phyloP scores from a whole-genome alignment of 2,329 filamentous ascomycete species.

The Penicillium fuscoglaucum region DNA sequence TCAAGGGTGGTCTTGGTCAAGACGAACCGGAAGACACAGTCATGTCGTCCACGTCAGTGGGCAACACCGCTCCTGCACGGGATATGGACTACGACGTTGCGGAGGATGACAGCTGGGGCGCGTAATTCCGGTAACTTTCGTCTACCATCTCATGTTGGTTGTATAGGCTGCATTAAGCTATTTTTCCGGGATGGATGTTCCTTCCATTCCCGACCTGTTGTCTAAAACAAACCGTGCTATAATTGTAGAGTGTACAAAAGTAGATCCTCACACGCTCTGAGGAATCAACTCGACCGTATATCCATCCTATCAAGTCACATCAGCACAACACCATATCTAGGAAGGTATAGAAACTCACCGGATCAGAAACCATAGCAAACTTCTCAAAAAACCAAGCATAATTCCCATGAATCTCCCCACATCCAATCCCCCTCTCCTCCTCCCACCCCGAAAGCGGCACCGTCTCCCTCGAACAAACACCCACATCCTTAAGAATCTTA shows the following conservation, averaged over 20 bases:
- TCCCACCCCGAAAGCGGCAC: conserved; percentile 41
- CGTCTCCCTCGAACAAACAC: conserved; percentile 27
- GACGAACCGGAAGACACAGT: conserved; percentile 31
- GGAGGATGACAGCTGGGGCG: conserved; percentile 50
- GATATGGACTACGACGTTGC: conserved; percentile 55
- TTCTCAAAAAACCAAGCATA: conserved; percentile 38
- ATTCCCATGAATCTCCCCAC: conserved; percentile 36
- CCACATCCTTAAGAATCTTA: conserved; percentile 38
- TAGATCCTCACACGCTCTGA: conserved; percentile 23
- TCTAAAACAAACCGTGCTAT: background rate
- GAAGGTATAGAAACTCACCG: conserved; percentile 28
- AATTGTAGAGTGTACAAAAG: background rate
- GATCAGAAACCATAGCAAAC: conserved; percentile 43
- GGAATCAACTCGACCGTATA: conserved; percentile 38
- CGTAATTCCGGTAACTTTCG: conserved; percentile 1
- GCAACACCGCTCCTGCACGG: conserved; percentile 16
- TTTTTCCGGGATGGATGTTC: background rate
- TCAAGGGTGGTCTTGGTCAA: conserved; percentile 27
- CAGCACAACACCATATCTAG: background rate
- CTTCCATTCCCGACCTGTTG: background rate
- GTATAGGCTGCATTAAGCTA: conserved; percentile 10
- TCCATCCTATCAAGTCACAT: conserved; percentile 29
- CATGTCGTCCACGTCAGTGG: conserved; percentile 31
- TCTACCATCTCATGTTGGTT: conserved; percentile 5
- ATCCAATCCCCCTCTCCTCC: conserved; percentile 32